A percentile compares a stretch with the other conserved stretches of the same genome.
Evolutionary conservation across 2,329 filamentous ascomycete genomes (phyloP).

Genomic region (Alternaria burnsii): DNA sequence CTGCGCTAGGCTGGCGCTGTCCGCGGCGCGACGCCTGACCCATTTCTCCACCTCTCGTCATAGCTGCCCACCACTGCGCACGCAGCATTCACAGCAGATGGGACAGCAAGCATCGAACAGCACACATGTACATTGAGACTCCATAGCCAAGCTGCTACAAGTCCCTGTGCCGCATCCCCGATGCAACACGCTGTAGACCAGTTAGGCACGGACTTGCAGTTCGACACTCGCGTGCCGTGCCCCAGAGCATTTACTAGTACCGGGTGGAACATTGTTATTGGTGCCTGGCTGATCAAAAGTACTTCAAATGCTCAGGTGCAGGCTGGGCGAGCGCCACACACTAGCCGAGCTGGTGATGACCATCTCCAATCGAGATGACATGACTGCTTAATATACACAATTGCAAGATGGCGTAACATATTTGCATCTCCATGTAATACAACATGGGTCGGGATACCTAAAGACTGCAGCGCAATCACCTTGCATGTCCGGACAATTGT

Average conservation of each 20-base stretch:
- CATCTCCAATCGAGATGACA: conserved; percentile 25
- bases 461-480: conserved; percentile 18
- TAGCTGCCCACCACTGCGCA: conserved; percentile 24
- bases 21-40: conserved; percentile 33
- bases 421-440: conserved; percentile 15
- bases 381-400: conserved; percentile 11
- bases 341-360: conserved; percentile 21
- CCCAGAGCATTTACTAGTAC: conserved; percentile 18
- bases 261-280: conserved; percentile 24
- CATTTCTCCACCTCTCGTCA: conserved; percentile 36
- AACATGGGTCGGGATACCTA: conserved; percentile 13
- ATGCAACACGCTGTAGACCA: conserved; percentile 28
- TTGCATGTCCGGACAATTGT: conserved; percentile 25
- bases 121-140: conserved; percentile 21
- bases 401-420: conserved; percentile 20
- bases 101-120: conserved; percentile 15
- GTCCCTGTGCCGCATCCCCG: conserved; percentile 39
- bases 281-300: conserved; percentile 35
- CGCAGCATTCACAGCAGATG: conserved; percentile 16
- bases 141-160: conserved; percentile 28
- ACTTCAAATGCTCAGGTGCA: conserved; percentile 32
- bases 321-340: conserved; percentile 27
- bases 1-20: conserved; percentile 39
- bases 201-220: conserved; percentile 28
- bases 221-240: conserved; percentile 29